Conservation (phyloP, 2,329 filamentous ascomycete genomes). For the Paecilomyces variotii region DNA sequence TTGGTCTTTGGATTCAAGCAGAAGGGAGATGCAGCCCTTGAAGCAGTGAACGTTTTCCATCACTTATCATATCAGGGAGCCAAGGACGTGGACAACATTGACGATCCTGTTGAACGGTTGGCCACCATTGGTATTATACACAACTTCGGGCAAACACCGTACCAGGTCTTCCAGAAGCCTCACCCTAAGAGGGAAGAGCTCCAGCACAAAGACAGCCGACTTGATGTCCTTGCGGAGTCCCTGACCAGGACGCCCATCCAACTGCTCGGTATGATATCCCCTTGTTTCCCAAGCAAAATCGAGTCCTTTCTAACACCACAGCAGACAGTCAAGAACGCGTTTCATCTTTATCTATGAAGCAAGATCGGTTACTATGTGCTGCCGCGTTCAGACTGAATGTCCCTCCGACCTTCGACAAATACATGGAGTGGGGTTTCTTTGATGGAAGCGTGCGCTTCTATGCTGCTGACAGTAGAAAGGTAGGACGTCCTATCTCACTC, state of each 20-base stretch:
- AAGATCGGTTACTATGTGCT: slow-evolving; percentile 75
- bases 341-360: slow-evolving; percentile 65
- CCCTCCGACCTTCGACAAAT: slow-evolving; percentile 78
- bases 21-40: slow-evolving; percentile 81
- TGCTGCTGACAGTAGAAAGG: slow-evolving; percentile 70
- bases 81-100: slow-evolving; percentile 83
- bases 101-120: slow-evolving; percentile 75
- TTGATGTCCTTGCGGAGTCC: slow-evolving; percentile 71
- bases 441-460: slow-evolving; percentile 92
- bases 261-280: slow-evolving; percentile 50
- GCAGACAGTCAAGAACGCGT: slow-evolving; percentile 67
- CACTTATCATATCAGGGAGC: slow-evolving; percentile 92
- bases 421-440: slow-evolving; percentile 91
- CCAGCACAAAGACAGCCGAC: slow-evolving; percentile 55
- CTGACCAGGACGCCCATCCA: slow-evolving; percentile 72
- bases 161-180: slow-evolving; percentile 79
- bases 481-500: slow-evolving; percentile 19
- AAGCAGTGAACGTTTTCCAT: slow-evolving; percentile 91
- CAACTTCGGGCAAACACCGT: slow-evolving; percentile 95
- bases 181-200: slow-evolving; percentile 70
- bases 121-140: slow-evolving; percentile 95
- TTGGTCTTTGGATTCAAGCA: slow-evolving; percentile 92
- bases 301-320: slow-evolving; percentile 5
- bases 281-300: not conserved
- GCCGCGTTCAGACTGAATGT: slow-evolving; percentile 81